phyloP scores from a whole-genome alignment of 768 basidiomycete genomes.

The Cubamyces lactineus region DNA sequence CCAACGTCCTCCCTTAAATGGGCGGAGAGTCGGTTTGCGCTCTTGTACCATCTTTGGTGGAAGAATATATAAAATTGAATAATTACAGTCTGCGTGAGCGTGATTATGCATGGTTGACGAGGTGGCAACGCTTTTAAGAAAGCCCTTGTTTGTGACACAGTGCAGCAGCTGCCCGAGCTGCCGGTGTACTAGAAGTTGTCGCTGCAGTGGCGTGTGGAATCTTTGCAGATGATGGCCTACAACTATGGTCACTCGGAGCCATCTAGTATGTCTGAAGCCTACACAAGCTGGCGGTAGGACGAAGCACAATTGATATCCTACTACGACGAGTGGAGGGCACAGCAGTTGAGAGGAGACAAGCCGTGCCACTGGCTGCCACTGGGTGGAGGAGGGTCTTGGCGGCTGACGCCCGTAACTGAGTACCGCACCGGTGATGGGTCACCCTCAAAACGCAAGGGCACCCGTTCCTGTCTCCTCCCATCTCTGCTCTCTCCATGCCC shows the following conservation, averaged over 20 bases:
- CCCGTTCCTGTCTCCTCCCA: not conserved
- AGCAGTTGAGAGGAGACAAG: too few relatives aligned
- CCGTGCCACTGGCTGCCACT: too few relatives aligned
- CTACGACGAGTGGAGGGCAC: too few relatives aligned
- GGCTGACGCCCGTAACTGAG: constrained; percentile 4
- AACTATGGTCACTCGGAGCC: too few relatives aligned
- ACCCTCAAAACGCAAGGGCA: not conserved
- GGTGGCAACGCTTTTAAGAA: too few relatives aligned
- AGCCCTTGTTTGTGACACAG: not conserved
- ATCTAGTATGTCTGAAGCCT: too few relatives aligned
- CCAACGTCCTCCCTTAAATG: constrained; percentile 24
- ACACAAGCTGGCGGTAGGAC: too few relatives aligned
- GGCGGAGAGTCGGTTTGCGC: constrained; percentile 13
- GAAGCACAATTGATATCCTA: too few relatives aligned
- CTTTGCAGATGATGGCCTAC: too few relatives aligned
- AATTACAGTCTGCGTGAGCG: not conserved
- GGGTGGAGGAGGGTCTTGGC: not conserved
- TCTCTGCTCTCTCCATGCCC: not conserved
- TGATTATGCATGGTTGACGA: not conserved
- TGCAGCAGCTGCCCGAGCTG: too few relatives aligned
- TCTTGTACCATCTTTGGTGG: constrained; percentile 10
- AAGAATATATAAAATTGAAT: not conserved
- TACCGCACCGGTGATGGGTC: constrained; percentile 19
- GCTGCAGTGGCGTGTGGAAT: too few relatives aligned
- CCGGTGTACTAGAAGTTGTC: too few relatives aligned